Evolutionary conservation across 2,329 filamentous ascomycete species (phyloP), one percentile per base, ranked within the genome.

Genomic region (Sporothrix schenckii): DNA sequence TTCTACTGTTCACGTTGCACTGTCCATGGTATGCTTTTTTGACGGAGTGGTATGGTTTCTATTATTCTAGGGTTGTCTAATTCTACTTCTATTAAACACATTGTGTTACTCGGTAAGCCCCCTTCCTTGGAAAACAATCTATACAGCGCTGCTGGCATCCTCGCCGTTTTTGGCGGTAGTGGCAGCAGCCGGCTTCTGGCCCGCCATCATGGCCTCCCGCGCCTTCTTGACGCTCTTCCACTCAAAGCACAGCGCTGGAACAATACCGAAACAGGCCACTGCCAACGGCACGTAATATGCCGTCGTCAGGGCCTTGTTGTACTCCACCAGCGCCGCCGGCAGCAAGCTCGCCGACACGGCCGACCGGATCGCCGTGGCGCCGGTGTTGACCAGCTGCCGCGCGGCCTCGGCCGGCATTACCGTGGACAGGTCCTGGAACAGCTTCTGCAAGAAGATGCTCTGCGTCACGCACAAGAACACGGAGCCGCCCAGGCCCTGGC

Each of bases 261-360:
- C 53, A n/a, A 89, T 80, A 6, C 82, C 84, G 3, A 88, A 69
- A 4, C 80, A 80, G 1, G 83, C 81, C 73, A 88, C 78, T 0
- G 84, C 84, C 4, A 88, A 80, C 1, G 82, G 83, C 5, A 91
- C 85, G 70, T 86, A 84, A 75, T 89, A 91, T 0, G 83, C 83
- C 70, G 83, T 78, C 0, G 82, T 83, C 21, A 92, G 76, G 0
- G 88, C 83, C 16, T 80, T 75, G 74, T 91, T 91, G 79, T 92
- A 92, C 0, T 83, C 86, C 2, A 52, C 19, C 54, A 71, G 41
- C 0, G 58, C 41, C 1, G 34, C 63, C 16, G 71, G 54, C 34
- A 80, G 70, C 21, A 73, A 69, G 0, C 69, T 47, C 0, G 65
- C 27, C 14, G 68, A 16, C 30, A 73, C 66, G 1, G 56, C 47